Conservation (phyloP, 805 yeast species). For the Lipomyces yamanashiensis region DNA sequence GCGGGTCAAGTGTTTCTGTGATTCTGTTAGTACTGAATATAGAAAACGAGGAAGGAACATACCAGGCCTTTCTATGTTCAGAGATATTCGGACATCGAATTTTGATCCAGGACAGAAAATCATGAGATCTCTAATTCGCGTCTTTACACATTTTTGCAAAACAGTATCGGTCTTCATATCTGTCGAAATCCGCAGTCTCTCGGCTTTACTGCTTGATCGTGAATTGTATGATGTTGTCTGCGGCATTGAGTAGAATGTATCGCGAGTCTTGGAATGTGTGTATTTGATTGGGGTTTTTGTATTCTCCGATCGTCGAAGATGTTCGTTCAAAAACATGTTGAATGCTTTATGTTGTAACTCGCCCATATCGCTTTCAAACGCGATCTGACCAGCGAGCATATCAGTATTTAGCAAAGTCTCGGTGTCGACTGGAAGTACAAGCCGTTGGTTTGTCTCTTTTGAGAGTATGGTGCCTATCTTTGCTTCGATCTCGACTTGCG, state of each 20-base stretch:
- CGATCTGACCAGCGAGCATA: conserved; percentile 28
- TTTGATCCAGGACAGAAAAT: conserved; percentile 33
- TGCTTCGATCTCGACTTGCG: conserved; percentile 43
- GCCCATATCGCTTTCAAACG: conserved; percentile 32
- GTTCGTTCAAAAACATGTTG: conserved; percentile 17
- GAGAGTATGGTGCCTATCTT: conserved; percentile 30
- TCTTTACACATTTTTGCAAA: conserved; percentile 25
- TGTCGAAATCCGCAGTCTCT: conserved; percentile 24
- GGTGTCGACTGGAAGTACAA: conserved; percentile 33
- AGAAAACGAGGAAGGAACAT: background rate
- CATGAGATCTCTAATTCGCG: conserved; percentile 30
- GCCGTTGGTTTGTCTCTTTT: conserved; percentile 22
- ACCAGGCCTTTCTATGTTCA: conserved; percentile 31
- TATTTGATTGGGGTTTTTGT: conserved; percentile 14
- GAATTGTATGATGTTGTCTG: background rate
- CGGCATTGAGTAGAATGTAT: conserved; percentile 7
- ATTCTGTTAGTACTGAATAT: background rate
- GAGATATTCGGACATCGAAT: conserved; percentile 31
- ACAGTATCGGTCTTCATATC: conserved; percentile 18
- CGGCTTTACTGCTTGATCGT: background rate
- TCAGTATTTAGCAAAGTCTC: conserved; percentile 34
- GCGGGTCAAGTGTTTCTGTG: conserved; percentile 14
- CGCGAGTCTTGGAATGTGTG: conserved; percentile 7
- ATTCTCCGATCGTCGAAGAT: conserved; percentile 12
- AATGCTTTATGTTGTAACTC: conserved; percentile 27